Percentiles rank a stretch among this genome's conserved stretches.
Evolutionary conservation across 805 yeast genomes (phyloP).

Genomic region (Torulaspora gathmanii): DNA sequence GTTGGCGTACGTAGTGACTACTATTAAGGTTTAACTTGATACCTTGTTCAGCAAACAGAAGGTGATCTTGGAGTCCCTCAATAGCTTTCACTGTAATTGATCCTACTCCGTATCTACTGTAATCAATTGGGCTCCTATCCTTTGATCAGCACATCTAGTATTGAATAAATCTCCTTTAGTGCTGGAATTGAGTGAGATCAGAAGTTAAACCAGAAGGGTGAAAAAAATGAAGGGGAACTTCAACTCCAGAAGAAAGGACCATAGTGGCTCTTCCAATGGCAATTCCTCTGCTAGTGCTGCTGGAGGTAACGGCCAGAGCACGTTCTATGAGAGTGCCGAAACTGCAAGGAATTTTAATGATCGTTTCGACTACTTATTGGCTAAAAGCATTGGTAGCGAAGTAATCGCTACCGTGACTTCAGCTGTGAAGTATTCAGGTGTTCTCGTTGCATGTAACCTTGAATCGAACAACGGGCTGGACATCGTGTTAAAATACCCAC

Average conservation of each 20-base stretch:
- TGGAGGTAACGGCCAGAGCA: slow-evolving; percentile 4
- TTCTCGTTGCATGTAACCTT: slow-evolving; percentile 47
- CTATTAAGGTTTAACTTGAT: neutral
- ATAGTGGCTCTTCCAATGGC: slow-evolving; percentile 8
- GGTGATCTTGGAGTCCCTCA: too few relatives aligned
- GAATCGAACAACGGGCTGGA: slow-evolving; percentile 47
- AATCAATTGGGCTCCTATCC: neutral
- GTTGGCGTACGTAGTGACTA: neutral
- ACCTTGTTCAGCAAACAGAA: too few relatives aligned
- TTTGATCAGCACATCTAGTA: slow-evolving; percentile 1
- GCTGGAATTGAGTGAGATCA: neutral
- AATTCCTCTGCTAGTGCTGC: slow-evolving; percentile 6
- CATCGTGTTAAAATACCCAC: slow-evolving; percentile 52
- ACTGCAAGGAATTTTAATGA: slow-evolving; percentile 44
- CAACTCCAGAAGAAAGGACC: slow-evolving; percentile 16
- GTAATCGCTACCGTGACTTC: slow-evolving; percentile 57
- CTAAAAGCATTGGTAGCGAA: slow-evolving; percentile 55
- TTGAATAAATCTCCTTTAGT: neutral
- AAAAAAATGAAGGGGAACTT: slow-evolving; percentile 18
- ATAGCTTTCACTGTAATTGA: neutral
- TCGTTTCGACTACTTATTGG: slow-evolving; percentile 49
- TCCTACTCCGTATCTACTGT: neutral
- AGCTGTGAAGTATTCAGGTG: slow-evolving; percentile 57
- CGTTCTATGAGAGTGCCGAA: slow-evolving; percentile 29
- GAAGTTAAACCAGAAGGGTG: neutral